A percentile compares a stretch with the other conserved stretches of the same genome.
These are phyloP conservation scores for Thermothelomyces thermophilus DNA, from an alignment of 2,329 filamentous ascomycete genomes.

Conservation along the genomic window DNA sequence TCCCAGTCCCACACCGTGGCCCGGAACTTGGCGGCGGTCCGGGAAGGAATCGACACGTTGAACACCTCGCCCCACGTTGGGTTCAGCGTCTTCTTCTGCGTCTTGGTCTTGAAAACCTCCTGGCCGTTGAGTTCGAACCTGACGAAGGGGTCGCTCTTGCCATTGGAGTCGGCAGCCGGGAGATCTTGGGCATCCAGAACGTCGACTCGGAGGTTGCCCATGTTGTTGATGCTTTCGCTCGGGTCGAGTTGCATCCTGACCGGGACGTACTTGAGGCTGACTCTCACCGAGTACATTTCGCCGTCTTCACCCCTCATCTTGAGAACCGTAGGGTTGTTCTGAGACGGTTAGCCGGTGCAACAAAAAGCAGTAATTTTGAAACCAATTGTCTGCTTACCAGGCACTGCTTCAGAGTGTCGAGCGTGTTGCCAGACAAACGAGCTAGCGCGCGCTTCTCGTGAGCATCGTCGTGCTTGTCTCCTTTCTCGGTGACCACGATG, in stretches of 20 bases:
- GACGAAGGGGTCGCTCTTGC: conserved; percentile 94
- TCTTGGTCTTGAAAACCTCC: conserved; percentile 91
- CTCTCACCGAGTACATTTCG: conserved; percentile 69
- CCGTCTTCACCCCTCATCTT: conserved; percentile 74
- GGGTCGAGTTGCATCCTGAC: conserved; percentile 91
- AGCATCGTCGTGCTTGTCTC: conserved; percentile 63
- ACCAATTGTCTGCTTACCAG: conserved; percentile 50
- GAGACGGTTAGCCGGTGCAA: conserved; percentile 20
- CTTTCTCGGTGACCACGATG: conserved; percentile 74
- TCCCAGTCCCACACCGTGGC: conserved; percentile 92
- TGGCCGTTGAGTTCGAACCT: conserved; percentile 87
- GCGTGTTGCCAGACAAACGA: conserved; percentile 74
- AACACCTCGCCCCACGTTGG: conserved; percentile 97
- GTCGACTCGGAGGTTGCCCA: conserved; percentile 91
- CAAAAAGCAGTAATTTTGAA: not conserved
- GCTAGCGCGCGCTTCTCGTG: conserved; percentile 72
- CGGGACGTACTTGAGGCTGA: conserved; percentile 91
- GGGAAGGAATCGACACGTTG: conserved; percentile 72
- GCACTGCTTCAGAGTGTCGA: conserved; percentile 82
- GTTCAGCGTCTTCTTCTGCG: conserved; percentile 92
- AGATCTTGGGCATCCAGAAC: conserved; percentile 79
- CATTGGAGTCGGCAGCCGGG: conserved; percentile 91
- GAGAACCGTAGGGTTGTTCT: conserved; percentile 86
- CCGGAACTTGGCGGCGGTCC: conserved; percentile 76
- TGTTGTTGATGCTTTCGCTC: conserved; percentile 97